Conservation (phyloP, 208 protist species). For the Leishmania guyanensis region DNA sequence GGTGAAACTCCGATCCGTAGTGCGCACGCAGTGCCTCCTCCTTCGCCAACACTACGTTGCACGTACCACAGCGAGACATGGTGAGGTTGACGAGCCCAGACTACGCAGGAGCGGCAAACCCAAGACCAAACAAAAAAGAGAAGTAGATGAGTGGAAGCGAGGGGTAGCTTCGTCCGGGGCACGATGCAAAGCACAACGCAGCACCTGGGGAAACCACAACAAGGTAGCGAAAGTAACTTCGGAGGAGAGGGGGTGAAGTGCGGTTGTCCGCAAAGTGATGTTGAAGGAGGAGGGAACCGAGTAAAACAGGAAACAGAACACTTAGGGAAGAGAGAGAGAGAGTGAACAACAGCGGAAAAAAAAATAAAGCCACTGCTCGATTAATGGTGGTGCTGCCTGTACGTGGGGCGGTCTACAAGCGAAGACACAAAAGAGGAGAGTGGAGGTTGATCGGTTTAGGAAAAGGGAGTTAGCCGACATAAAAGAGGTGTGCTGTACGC, state of each 20-base stretch:
- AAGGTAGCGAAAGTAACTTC: not conserved
- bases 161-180: not conserved
- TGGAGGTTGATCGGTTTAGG: not conserved
- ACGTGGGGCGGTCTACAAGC: not conserved
- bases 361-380: not conserved
- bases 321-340: not conserved
- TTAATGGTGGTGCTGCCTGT: not conserved
- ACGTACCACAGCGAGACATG: constrained; percentile 81
- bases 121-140: too few relatives aligned
- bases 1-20: constrained; percentile 81
- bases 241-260: not conserved
- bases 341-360: not conserved
- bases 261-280: not conserved
- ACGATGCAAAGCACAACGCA: not conserved
- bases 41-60: constrained; percentile 60
- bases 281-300: not conserved
- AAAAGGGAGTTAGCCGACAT: not conserved
- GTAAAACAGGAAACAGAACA: not conserved
- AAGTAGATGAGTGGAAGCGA: not conserved
- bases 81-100: not conserved
- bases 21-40: constrained; percentile 60
- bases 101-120: not conserved
- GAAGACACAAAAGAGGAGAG: not conserved
- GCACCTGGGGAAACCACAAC: not conserved
- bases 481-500: not conserved